A percentile compares a stretch with the other conserved stretches of the same genome.
Evolutionary conservation across 2,329 filamentous ascomycete genomes (phyloP).

Genomic region (Aspergillus arachidicola): DNA sequence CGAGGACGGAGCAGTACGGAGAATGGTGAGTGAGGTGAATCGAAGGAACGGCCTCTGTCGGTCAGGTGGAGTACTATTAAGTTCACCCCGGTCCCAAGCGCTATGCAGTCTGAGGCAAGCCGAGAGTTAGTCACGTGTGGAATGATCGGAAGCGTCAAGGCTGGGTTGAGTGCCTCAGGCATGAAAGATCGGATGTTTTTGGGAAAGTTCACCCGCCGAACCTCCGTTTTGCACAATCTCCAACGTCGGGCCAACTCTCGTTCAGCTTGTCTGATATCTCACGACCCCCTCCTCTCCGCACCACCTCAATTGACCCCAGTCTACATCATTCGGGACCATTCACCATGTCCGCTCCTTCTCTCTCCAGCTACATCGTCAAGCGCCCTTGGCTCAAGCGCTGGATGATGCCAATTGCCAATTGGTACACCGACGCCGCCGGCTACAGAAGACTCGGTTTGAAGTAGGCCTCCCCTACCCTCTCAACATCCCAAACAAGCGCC

Average conservation of each 20-base stretch:
- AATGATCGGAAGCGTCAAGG: constrained; percentile 9
- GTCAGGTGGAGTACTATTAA: constrained; percentile 27
- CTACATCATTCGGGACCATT: constrained; percentile 25
- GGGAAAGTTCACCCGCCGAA: constrained; percentile 34
- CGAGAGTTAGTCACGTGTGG: constrained; percentile 24
- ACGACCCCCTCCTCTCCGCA: constrained; percentile 30
- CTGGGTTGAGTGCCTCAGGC: constrained; percentile 20
- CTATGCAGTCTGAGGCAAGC: constrained; percentile 28
- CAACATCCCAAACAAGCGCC: constrained; percentile 14
- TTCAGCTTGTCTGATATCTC: constrained; percentile 34
- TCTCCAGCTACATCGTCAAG: constrained; percentile 76
- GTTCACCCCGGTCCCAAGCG: constrained; percentile 13
- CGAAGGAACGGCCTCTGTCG: constrained; percentile 14
- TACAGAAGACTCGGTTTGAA: constrained; percentile 91
- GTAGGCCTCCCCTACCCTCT: constrained; percentile 55
- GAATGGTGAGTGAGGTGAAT: constrained; percentile 18
- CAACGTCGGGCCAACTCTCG: constrained; percentile 41
- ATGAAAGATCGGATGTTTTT: constrained; percentile 26
- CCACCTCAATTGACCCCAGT: constrained; percentile 31
- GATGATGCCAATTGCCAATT: constrained; percentile 79
- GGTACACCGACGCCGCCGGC: constrained; percentile 87
- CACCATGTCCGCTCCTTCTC: constrained; percentile 71
- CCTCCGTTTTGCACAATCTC: constrained; percentile 45
- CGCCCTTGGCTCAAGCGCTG: constrained; percentile 82
- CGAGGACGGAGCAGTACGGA: constrained; percentile 16